phyloP scores from a whole-genome alignment of 192 early-diverging fungal genomes.

The Gamsiella multidivaricata region DNA sequence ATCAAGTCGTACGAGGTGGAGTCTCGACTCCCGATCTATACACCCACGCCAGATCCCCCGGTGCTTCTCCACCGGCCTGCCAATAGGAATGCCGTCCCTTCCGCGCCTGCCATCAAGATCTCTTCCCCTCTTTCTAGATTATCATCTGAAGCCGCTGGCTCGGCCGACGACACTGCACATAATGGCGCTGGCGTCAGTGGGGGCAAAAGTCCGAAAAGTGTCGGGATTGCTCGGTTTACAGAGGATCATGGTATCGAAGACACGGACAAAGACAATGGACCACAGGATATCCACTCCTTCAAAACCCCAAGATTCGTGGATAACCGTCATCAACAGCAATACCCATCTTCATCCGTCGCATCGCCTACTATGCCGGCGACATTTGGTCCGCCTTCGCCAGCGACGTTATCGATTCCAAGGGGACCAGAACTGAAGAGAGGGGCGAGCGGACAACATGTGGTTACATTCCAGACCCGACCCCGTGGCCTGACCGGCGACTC shows the following conservation, averaged over 20 bases:
- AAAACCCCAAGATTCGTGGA: neutral
- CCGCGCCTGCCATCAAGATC: constrained; percentile 17
- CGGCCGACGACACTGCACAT: neutral
- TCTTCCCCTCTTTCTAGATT: neutral
- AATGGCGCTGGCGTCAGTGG: no score
- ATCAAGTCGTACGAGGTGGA: constrained; percentile 16
- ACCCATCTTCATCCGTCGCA: neutral
- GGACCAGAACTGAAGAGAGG: neutral
- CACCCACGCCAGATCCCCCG: constrained; percentile 34
- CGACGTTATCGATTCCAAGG: no score
- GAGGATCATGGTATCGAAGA: constrained; percentile 5
- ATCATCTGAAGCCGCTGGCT: neutral
- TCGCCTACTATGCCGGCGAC: neutral
- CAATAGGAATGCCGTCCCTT: constrained; percentile 4
- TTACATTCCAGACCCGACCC: constrained; percentile 13
- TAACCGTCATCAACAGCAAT: neutral
- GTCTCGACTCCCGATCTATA: constrained; percentile 37
- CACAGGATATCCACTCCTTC: neutral
- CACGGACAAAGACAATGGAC: neutral
- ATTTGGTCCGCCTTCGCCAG: neutral
- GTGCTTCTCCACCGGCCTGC: constrained; percentile 22
- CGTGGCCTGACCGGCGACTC: constrained; percentile 14
- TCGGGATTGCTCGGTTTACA: neutral
- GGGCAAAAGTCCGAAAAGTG: no score
- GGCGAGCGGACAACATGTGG: neutral